These are phyloP conservation scores for Verticillium isaacii DNA, from an alignment of 2,329 filamentous ascomycete species.

Conservation along the genomic window DNA sequence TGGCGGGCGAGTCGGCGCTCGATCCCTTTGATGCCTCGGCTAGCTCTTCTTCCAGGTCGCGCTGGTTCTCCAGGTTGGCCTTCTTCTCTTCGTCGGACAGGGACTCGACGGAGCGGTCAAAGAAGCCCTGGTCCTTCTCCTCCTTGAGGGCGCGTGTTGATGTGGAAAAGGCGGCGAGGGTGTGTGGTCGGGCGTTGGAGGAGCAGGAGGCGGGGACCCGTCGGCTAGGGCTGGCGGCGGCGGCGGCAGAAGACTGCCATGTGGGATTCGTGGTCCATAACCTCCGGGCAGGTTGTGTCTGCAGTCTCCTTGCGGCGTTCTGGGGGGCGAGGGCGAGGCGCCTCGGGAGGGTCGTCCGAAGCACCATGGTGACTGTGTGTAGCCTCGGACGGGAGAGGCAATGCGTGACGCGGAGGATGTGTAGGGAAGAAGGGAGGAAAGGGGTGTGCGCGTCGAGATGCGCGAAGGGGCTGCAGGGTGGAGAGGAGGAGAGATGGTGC, in stretches of 20 bases:
- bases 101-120: conserved; percentile 44
- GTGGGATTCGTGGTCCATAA: conserved; percentile 7
- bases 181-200: neutral
- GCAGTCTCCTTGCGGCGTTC: conserved; percentile 16
- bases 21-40: conserved; percentile 32
- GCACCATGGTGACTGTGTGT: conserved; percentile 27
- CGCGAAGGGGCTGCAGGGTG: neutral
- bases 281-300: conserved; percentile 12
- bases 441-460: neutral
- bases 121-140: conserved; percentile 40
- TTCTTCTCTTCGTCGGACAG: conserved; percentile 49
- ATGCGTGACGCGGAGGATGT: too few species aligned
- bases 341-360: conserved; percentile 33
- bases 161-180: conserved; percentile 29
- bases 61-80: conserved; percentile 43
- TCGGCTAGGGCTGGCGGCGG: conserved; percentile 17
- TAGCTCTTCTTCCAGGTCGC: conserved; percentile 40
- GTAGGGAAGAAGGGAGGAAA: neutral
- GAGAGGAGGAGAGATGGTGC: neutral
- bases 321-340: conserved; percentile 32
- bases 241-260: conserved; percentile 23
- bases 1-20: conserved; percentile 39
- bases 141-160: conserved; percentile 24
- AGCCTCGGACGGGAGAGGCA: neutral
- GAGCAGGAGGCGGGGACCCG: conserved; percentile 18